A percentile compares a stretch with the other conserved stretches of the same genome.
Evolutionary conservation across 257 asterid species (phyloP).

Genomic region (Fraxinus quadrangulata): DNA sequence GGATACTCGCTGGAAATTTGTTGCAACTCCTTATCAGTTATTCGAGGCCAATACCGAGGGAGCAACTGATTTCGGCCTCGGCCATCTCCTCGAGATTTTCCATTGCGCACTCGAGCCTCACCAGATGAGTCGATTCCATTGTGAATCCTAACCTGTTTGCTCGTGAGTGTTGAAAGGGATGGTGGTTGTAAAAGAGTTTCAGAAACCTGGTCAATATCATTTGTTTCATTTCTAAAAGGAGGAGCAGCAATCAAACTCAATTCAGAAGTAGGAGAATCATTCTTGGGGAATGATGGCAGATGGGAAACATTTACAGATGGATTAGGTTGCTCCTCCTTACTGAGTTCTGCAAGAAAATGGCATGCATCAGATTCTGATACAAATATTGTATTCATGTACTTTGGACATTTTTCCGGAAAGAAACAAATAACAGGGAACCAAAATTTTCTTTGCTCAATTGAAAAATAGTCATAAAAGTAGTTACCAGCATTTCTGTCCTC

Average conservation of each 20-base stretch:
- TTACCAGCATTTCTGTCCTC: conserved; percentile 68
- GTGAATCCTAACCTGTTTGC: conserved; percentile 45
- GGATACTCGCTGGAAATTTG: conserved; percentile 83
- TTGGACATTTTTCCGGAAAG: conserved; percentile 19
- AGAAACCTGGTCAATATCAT: conserved; percentile 39
- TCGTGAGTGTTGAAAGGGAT: conserved; percentile 34
- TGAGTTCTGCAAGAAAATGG: conserved; percentile 51
- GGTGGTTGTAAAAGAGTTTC: conserved; percentile 36
- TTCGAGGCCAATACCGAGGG: conserved; percentile 70
- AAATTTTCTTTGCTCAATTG: background rate
- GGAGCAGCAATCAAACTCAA: conserved; percentile 37
- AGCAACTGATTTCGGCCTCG: conserved; percentile 63
- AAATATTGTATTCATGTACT: background rate
- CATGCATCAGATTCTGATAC: background rate
- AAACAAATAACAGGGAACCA: conserved; percentile 10
- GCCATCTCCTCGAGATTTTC: conserved; percentile 53
- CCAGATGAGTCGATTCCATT: conserved; percentile 45
- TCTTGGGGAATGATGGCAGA: conserved; percentile 35
- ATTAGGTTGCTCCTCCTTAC: conserved; percentile 45
- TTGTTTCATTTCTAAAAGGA: conserved; percentile 48
- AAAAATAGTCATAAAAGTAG: background rate
- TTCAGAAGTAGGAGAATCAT: conserved; percentile 47
- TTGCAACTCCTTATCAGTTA: conserved; percentile 65
- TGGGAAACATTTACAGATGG: conserved; percentile 42
- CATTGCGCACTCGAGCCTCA: conserved; percentile 51